Base-by-base conservation (phyloP, 352 stramenopile species). In the Globisporangium heterothallicum region DNA sequence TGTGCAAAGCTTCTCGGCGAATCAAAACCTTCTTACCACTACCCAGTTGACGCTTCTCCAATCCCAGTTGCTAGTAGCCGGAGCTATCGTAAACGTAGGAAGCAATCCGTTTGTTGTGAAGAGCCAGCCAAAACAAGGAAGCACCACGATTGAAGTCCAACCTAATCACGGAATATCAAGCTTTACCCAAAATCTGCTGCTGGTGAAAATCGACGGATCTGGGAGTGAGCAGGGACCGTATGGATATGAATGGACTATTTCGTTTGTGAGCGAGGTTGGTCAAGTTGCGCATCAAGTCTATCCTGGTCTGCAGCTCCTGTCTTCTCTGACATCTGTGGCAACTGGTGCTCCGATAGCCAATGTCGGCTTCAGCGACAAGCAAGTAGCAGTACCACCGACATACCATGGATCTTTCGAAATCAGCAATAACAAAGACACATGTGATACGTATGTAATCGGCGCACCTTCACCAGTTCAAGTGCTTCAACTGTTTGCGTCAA, bases 171-270 rank as follows among this genome's bases (percentile, higher is more conserved):
- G 60, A 0, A 62, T 72, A 1, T 25, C 13, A 1, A 52, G 49
- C 27, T 84, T 74, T 44, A 70, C 54, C 6, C 66, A 74, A 19
- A 50, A 27, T 7, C 53, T 30, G 2, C 26, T 56, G 18, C 19
- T 86, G 16, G 46, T 90, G 2, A 71, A 68, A 25, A 12, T 78
- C 0, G 78, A 92, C 44, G 16, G 32, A 0, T 62, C 57, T 16
- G 78, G 80, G 2, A 68, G 43, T 18, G 57, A 70, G 32, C 41
- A 38, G 3, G 76, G 81, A 0, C 56, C 78, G 2, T 70, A 58
- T 38, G 81, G 81, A 4, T 92, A 90, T 49, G 56, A 75, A 40
- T 92, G 81, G 81, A 78, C 68, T 0, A 76, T 92, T 44, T 74
- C 70, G 0, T 92, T 90, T 42, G 40, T 54, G n/a, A 70, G 74